phyloP scores from a whole-genome alignment of 2,329 filamentous ascomycete genomes.

The Fusarium abutilonis region DNA sequence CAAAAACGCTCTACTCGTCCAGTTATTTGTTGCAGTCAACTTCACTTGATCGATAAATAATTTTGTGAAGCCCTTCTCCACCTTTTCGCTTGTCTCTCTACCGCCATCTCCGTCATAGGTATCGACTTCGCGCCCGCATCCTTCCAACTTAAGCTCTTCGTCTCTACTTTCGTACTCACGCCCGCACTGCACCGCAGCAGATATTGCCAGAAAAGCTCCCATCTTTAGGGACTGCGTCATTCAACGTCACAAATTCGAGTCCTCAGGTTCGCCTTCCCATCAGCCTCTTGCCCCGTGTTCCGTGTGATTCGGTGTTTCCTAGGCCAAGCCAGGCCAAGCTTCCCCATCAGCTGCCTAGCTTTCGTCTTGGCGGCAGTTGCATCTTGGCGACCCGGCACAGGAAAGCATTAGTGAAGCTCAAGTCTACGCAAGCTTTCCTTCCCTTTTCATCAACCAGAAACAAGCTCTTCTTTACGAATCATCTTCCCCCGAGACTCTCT shows the following conservation, averaged over 20 bases:
- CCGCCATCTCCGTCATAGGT: slow-evolving; percentile 1
- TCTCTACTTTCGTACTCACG: slow-evolving; percentile 11
- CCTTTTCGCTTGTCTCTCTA: slow-evolving; percentile 4
- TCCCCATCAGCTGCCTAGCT: slow-evolving; percentile 26
- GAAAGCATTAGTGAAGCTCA: slow-evolving; percentile 22
- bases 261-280: slow-evolving; percentile 1
- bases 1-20: slow-evolving; percentile 1
- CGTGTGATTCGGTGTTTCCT: slow-evolving; percentile 30
- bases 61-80: slow-evolving; percentile 2
- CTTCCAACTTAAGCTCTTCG: slow-evolving; percentile 1
- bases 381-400: slow-evolving; percentile 33
- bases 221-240: slow-evolving; percentile 10
- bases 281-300: slow-evolving; percentile 1
- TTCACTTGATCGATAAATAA: slow-evolving; percentile 10
- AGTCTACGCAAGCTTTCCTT: slow-evolving; percentile 21
- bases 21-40: slow-evolving; percentile 4
- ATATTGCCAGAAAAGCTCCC: slow-evolving; percentile 8
- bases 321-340: slow-evolving; percentile 34
- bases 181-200: slow-evolving; percentile 1
- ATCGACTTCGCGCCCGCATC: slow-evolving; percentile 12
- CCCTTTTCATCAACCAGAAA: slow-evolving; percentile 7
- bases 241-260: slow-evolving; percentile 18
- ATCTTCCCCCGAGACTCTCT: background rate
- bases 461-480: background rate
- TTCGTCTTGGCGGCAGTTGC: slow-evolving; percentile 35